Conservation (phyloP, 305 asterid species). For the Fraxinus dipetala region DNA sequence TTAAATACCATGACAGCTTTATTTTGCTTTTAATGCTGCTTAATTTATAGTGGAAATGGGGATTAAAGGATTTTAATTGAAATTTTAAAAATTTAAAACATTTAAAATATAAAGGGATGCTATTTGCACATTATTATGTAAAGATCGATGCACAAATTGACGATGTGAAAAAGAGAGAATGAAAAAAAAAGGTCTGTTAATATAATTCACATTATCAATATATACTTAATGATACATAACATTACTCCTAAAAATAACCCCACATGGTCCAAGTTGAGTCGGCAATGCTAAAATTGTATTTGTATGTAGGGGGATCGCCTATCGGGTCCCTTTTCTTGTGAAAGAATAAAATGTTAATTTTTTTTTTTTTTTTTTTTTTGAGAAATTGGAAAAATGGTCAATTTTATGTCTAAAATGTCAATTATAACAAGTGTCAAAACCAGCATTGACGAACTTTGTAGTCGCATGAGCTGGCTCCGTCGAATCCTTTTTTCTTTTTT, state of each 20-base stretch:
- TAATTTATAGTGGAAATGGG: neutral
- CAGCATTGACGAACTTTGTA: no score
- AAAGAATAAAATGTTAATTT: neutral
- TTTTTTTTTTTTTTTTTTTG: no score
- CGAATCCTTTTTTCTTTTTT: no score
- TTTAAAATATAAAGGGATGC: neutral
- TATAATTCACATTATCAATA: neutral
- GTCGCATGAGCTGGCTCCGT: no score
- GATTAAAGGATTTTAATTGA: neutral
- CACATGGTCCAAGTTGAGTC: neutral
- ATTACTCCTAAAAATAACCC: neutral
- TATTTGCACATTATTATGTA: neutral
- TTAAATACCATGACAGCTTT: neutral
- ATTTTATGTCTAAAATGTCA: neutral
- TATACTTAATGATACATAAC: neutral
- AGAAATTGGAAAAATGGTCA: neutral
- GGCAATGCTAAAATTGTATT: neutral
- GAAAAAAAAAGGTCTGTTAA: neutral
- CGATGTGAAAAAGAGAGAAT: neutral
- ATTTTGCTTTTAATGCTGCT: slow-evolving; percentile 1
- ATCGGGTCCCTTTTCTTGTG: no score
- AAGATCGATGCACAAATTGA: neutral
- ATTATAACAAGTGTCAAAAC: no score
- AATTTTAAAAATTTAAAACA: neutral
- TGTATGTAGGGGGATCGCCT: neutral